These are phyloP conservation scores for Xylaria longipes DNA, from an alignment of 495 filamentous ascomycete genomes.

Conservation along the genomic window DNA sequence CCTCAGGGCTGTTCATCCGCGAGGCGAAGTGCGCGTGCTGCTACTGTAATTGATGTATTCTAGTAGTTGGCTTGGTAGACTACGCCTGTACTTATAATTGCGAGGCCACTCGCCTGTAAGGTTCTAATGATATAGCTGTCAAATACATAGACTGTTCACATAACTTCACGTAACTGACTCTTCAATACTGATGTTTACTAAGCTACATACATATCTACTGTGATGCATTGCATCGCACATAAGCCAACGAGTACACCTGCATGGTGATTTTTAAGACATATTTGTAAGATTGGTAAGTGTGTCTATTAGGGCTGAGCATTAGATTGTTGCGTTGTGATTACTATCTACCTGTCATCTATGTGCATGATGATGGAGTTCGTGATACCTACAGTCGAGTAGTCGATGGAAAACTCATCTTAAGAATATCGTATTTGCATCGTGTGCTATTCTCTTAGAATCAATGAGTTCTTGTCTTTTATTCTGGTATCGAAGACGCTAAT, in stretches of 20 bases:
- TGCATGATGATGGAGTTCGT: background rate
- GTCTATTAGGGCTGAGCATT: background rate
- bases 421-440: background rate
- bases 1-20: background rate
- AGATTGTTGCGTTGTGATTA: background rate
- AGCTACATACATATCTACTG: background rate
- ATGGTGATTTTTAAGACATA: background rate
- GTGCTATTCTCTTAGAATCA: too few relatives aligned
- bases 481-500: background rate
- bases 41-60: background rate
- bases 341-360: background rate
- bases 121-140: background rate
- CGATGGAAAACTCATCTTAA: background rate
- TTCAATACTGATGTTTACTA: background rate
- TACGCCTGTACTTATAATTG: background rate
- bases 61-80: background rate
- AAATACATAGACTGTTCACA: background rate
- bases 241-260: background rate
- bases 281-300: background rate
- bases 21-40: background rate
- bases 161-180: background rate
- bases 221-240: background rate
- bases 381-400: background rate
- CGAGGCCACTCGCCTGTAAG: background rate
- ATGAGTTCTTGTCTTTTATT: background rate